phyloP scores from a whole-genome alignment of 345 rosid species.

The Erucastrum elatum region DNA sequence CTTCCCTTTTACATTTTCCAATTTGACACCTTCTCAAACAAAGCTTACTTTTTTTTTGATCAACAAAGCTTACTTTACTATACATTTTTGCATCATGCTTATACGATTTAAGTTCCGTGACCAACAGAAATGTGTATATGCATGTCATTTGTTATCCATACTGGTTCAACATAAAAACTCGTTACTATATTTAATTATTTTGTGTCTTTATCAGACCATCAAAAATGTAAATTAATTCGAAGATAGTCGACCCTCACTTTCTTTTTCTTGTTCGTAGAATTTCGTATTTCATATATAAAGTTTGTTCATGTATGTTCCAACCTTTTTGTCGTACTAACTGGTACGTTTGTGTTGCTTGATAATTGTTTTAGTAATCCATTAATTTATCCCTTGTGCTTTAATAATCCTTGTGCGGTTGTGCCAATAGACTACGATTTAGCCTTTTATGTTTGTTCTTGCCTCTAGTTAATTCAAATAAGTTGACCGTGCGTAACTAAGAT shows the following conservation, averaged over 20 bases:
- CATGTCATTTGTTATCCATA: background rate
- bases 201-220: background rate
- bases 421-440: too few species aligned
- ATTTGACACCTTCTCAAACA: constrained; percentile 34
- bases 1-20: constrained; percentile 23
- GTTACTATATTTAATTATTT: background rate
- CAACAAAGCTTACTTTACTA: background rate
- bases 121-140: background rate
- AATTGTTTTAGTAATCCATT: background rate
- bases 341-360: background rate
- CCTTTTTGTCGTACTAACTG: background rate
- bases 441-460: too few species aligned
- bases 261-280: background rate
- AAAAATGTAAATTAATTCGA: background rate
- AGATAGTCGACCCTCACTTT: background rate
- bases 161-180: background rate
- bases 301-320: background rate
- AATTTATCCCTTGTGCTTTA: too few species aligned
- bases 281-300: background rate
- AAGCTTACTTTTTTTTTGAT: background rate
- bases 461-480: background rate
- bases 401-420: too few species aligned
- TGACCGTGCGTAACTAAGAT: background rate
- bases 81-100: background rate
- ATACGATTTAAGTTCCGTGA: background rate